Conservation (phyloP, 208 protist species). For the Herpetomonas samuelpessoai region DNA sequence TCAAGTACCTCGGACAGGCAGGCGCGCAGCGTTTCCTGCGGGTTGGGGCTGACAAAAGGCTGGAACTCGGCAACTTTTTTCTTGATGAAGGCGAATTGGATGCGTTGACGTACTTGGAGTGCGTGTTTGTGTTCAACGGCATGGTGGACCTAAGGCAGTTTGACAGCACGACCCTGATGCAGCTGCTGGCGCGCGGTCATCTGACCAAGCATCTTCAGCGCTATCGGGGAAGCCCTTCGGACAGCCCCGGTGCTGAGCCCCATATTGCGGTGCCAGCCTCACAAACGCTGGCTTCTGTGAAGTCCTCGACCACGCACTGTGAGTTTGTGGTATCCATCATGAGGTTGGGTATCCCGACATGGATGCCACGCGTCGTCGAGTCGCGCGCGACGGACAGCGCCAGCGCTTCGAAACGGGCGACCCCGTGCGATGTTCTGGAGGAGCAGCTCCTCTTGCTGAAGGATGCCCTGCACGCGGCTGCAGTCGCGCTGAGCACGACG, state of each 20-base stretch:
- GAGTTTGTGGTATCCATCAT: constrained; percentile 33
- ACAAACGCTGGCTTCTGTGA: constrained; percentile 7
- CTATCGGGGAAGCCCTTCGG: too few species aligned
- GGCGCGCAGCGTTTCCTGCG: constrained; percentile 41
- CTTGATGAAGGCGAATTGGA: constrained; percentile 23
- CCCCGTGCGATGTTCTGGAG: too few species aligned
- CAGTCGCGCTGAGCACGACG: constrained; percentile 10
- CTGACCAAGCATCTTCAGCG: too few species aligned
- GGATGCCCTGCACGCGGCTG: constrained; percentile 8
- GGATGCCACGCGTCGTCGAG: constrained; percentile 16
- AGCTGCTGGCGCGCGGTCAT: constrained; percentile 26
- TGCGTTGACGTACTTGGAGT: constrained; percentile 31
- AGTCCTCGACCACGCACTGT: constrained; percentile 30
- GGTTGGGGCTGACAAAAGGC: constrained; percentile 20
- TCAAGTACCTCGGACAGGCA: constrained; percentile 54
- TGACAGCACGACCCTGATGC: constrained; percentile 24
- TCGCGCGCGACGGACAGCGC: too few species aligned
- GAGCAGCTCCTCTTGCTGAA: constrained; percentile 15
- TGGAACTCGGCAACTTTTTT: constrained; percentile 29
- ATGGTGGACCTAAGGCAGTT: constrained; percentile 60
- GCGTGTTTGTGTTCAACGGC: constrained; percentile 47
- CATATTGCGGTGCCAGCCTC: not conserved
- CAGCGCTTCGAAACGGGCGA: too few species aligned
- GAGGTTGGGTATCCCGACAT: constrained; percentile 19
- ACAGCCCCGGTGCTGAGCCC: too few species aligned